Evolutionary conservation across 192 early-diverging fungal genomes (phyloP).

Genomic region (Linnemannia hyalina): DNA sequence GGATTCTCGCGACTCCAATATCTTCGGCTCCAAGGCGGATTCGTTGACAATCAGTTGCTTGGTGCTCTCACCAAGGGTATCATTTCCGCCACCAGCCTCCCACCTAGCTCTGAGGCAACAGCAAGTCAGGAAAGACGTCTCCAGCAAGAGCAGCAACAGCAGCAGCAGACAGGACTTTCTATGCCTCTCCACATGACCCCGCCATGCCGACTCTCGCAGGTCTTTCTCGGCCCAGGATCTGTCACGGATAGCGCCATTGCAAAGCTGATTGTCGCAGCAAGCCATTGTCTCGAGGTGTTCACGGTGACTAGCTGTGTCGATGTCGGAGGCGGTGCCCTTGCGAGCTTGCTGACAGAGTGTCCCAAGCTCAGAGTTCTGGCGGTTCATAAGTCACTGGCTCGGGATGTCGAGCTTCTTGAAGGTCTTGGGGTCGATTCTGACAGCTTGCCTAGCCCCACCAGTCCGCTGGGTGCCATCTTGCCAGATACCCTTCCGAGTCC

Average conservation of each 20-base stretch:
- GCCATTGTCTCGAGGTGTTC: slow-evolving; percentile 36
- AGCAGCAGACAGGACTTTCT: background rate
- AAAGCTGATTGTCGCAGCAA: slow-evolving; percentile 33
- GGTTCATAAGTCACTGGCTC: slow-evolving; percentile 29
- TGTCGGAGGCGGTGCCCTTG: slow-evolving; percentile 42
- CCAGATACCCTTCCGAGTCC: background rate
- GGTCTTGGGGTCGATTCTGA: slow-evolving; percentile 25
- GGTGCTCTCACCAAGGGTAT: slow-evolving; percentile 33
- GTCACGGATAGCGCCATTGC: slow-evolving; percentile 49
- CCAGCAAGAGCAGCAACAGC: background rate
- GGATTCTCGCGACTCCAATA: slow-evolving; percentile 25
- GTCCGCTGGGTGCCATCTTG: background rate
- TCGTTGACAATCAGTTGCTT: slow-evolving; percentile 47
- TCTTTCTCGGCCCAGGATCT: slow-evolving; percentile 47
- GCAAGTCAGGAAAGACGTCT: background rate
- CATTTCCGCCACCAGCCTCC: background rate
- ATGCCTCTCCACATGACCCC: background rate
- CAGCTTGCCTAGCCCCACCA: background rate
- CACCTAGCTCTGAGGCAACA: too few relatives aligned
- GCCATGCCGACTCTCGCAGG: slow-evolving; percentile 34
- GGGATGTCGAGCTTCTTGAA: slow-evolving; percentile 38
- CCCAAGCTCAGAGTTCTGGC: slow-evolving; percentile 43
- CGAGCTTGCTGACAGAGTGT: slow-evolving; percentile 39
- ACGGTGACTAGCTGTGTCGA: slow-evolving; percentile 51
- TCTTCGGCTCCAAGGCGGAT: slow-evolving; percentile 43